Percentiles rank a stretch among this genome's conserved stretches.
Conservation (phyloP, 208 protist species). For the Plasmodiophora brassicae region DNA sequence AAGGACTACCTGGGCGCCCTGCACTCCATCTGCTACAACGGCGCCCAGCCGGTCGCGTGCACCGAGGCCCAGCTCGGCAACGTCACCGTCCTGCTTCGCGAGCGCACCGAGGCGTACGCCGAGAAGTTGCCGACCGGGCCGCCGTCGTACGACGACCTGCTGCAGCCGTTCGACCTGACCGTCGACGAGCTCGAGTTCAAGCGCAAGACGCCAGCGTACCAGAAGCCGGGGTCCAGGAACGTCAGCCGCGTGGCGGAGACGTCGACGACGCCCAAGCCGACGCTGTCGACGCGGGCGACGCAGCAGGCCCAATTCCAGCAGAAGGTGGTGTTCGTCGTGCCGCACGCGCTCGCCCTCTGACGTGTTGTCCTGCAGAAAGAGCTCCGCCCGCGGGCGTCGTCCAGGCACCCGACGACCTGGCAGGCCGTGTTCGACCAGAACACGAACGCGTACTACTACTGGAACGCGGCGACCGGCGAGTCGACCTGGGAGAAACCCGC, state of each 20-base stretch:
- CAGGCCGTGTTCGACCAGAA: neutral
- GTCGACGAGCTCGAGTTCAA: constrained; percentile 6
- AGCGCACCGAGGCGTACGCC: neutral
- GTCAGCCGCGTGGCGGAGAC: neutral
- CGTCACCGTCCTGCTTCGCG: neutral
- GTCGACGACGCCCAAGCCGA: neutral
- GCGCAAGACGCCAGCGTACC: neutral
- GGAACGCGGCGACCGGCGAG: constrained; percentile 16
- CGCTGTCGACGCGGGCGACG: neutral
- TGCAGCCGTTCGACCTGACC: neutral
- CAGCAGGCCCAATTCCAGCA: neutral
- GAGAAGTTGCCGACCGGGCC: neutral
- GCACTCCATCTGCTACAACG: constrained; percentile 22
- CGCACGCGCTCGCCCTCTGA: too few relatives aligned
- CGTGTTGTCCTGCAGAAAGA: neutral
- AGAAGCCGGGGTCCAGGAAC: neutral
- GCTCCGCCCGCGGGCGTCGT: neutral
- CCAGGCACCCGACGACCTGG: neutral
- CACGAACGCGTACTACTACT: neutral
- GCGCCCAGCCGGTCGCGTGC: neutral
- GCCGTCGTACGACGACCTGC: neutral
- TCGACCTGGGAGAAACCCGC: constrained; percentile 17
- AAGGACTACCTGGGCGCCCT: neutral
- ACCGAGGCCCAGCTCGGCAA: neutral
- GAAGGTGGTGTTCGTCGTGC: too few relatives aligned